Evolutionary conservation across 2,329 filamentous ascomycete genomes (phyloP).

Genomic region (Neurospora crassa): DNA sequence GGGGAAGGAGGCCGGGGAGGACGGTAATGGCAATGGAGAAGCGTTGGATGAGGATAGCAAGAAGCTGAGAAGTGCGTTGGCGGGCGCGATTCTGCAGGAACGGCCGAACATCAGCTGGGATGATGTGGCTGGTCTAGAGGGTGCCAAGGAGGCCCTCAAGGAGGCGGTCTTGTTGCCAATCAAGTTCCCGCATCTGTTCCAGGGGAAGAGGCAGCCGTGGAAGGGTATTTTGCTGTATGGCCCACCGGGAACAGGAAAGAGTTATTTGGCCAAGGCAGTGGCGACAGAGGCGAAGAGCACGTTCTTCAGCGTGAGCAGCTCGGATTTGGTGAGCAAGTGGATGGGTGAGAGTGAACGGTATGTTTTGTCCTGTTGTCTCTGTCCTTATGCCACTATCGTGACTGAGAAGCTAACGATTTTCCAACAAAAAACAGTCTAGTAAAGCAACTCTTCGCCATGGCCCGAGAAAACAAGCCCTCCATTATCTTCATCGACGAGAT

Average conservation of each 20-base stretch:
- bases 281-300: conserved; percentile 98
- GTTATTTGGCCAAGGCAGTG: conserved; percentile 92
- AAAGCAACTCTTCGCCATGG: conserved; percentile 95
- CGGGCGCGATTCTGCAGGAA: conserved; percentile 87
- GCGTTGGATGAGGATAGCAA: conserved; percentile 81
- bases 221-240: conserved; percentile 96
- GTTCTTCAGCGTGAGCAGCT: conserved; percentile 97
- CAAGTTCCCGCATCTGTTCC: conserved; percentile 95
- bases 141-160: conserved; percentile 92
- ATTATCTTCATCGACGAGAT: conserved; percentile 99
- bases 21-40: conserved; percentile 45
- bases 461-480: conserved; percentile 92
- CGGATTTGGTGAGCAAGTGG: conserved; percentile 97
- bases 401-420: not conserved
- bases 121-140: conserved; percentile 89
- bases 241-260: conserved; percentile 94
- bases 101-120: conserved; percentile 97
- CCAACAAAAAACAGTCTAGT: conserved; percentile 55
- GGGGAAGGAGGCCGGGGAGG: conserved; percentile 41
- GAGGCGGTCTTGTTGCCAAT: conserved; percentile 97
- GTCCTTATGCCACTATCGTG: not conserved
- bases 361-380: conserved; percentile 14
- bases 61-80: conserved; percentile 84
- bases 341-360: conserved; percentile 99
- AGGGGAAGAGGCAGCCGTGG: conserved; percentile 94